Evolutionary conservation across 441 rosid species (phyloP).

Genomic region (Mallotus japonicus): DNA sequence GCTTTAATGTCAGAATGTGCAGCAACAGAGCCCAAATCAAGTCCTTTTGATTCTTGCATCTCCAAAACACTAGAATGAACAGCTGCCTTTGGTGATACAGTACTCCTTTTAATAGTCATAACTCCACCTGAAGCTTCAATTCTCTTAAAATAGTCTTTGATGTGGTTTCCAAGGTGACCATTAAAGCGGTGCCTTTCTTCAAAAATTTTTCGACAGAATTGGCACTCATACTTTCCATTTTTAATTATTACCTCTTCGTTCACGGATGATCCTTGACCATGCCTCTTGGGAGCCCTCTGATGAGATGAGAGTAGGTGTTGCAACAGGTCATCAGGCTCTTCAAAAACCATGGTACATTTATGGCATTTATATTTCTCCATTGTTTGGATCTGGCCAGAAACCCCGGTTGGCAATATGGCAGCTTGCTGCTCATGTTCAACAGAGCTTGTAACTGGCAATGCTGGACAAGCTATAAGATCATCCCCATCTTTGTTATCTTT

Average conservation of each 20-base stretch:
- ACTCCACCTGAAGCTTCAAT: constrained; percentile 40
- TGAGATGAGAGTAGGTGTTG: constrained; percentile 64
- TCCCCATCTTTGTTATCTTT: constrained; percentile 29
- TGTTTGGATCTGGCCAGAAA: constrained; percentile 37
- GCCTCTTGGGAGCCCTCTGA: constrained; percentile 53
- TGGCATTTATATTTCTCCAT: constrained; percentile 53
- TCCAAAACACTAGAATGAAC: constrained; percentile 14
- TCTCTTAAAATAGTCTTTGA: constrained; percentile 59
- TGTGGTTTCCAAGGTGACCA: constrained; percentile 74
- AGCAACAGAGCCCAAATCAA: constrained; percentile 24
- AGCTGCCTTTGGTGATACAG: constrained; percentile 19
- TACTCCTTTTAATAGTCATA: constrained; percentile 14
- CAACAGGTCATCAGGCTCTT: constrained; percentile 54
- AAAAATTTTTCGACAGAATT: constrained; percentile 57
- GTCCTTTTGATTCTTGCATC: constrained; percentile 20
- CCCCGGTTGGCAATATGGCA: constrained; percentile 23
- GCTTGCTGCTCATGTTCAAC: constrained; percentile 32
- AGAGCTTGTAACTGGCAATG: constrained; percentile 30
- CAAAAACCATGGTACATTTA: constrained; percentile 58
- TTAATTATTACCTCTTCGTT: constrained; percentile 60
- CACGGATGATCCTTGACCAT: constrained; percentile 47
- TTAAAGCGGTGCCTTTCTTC: constrained; percentile 61
- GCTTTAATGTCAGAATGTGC: constrained; percentile 12
- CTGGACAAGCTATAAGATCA: constrained; percentile 25
- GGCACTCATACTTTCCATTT: constrained; percentile 70